Conservation (phyloP, 208 protist species). For the Trichomonas tenax region DNA sequence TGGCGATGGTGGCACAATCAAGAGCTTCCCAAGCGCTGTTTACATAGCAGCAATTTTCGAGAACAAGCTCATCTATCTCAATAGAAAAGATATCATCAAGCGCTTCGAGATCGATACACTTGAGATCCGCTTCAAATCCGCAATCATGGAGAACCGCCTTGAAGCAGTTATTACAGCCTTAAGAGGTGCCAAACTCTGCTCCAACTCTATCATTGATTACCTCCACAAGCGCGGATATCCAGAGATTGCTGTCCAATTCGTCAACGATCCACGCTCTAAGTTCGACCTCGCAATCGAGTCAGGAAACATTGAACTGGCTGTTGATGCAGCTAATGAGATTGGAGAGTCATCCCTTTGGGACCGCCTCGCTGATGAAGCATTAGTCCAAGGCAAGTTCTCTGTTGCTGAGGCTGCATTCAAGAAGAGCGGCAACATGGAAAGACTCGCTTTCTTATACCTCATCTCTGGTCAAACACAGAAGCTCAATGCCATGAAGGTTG, state of each 20-base stretch:
- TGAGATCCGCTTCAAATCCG: slow-evolving; percentile 84
- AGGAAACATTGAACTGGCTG: slow-evolving; percentile 76
- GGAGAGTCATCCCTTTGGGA: slow-evolving; percentile 12
- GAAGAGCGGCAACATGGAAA: not conserved
- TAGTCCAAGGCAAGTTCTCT: not conserved
- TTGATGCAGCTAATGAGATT: slow-evolving; percentile 52
- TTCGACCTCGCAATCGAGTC: slow-evolving; percentile 94
- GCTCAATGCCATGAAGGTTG: not conserved
- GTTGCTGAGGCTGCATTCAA: not conserved
- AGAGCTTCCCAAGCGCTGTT: slow-evolving; percentile 71
- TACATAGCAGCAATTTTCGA: slow-evolving; percentile 72
- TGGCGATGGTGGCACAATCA: slow-evolving; percentile 85
- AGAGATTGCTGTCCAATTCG: slow-evolving; percentile 84
- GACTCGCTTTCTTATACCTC: not conserved
- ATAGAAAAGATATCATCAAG: slow-evolving; percentile 64
- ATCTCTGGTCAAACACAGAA: not conserved
- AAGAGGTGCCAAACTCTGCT: slow-evolving; percentile 62
- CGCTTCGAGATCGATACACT: slow-evolving; percentile 65
- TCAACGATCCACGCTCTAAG: slow-evolving; percentile 74
- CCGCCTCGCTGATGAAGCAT: not conserved
- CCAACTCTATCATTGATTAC: slow-evolving; percentile 88
- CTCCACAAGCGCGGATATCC: slow-evolving; percentile 82
- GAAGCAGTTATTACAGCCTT: slow-evolving; percentile 78
- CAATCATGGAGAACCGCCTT: slow-evolving; percentile 63
- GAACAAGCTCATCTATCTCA: slow-evolving; percentile 64